These are phyloP conservation scores for Colletotrichum lini DNA, from an alignment of 2,329 filamentous ascomycete genomes.

Conservation along the genomic window DNA sequence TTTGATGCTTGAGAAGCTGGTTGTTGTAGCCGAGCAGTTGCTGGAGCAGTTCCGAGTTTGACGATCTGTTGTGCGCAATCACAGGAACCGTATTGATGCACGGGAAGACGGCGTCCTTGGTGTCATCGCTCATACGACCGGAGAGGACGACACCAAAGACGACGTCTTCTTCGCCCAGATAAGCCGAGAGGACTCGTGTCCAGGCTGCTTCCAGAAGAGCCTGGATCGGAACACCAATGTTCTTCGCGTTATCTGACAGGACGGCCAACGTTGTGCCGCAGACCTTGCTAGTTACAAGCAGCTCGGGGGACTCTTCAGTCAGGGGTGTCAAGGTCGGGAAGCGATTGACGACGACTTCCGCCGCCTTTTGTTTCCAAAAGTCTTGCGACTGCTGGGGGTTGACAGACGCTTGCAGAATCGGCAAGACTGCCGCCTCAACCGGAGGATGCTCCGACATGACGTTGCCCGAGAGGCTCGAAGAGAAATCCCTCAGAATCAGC, in stretches of 20 bases:
- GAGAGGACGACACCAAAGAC: conserved; percentile 88
- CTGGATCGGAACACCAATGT: conserved; percentile 79
- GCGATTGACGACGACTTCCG: conserved; percentile 71
- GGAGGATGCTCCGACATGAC: conserved; percentile 18
- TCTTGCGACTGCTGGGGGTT: conserved; percentile 51
- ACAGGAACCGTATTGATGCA: conserved; percentile 88
- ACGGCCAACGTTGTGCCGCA: conserved; percentile 53
- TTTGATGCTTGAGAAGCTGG: conserved; percentile 77
- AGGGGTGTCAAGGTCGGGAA: conserved; percentile 85
- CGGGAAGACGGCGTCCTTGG: conserved; percentile 76
- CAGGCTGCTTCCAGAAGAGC: conserved; percentile 83
- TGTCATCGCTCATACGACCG: conserved; percentile 75
- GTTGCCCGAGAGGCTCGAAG: conserved; percentile 46
- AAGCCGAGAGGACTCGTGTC: conserved; percentile 81
- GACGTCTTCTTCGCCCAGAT: conserved; percentile 80
- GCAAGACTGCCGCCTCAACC: conserved; percentile 56
- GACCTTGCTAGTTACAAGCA: background rate
- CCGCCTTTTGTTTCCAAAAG: conserved; percentile 76
- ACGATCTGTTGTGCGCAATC: conserved; percentile 67
- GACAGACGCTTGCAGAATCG: conserved; percentile 56
- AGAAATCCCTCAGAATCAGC: conserved; percentile 74
- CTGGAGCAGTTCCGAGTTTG: conserved; percentile 70
- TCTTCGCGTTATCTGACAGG: conserved; percentile 70
- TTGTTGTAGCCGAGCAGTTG: conserved; percentile 77
- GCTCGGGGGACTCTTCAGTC: conserved; percentile 46